Base-by-base conservation (phyloP, 2,329 filamentous ascomycete species). In the Raffaelea ambrosiae region DNA sequence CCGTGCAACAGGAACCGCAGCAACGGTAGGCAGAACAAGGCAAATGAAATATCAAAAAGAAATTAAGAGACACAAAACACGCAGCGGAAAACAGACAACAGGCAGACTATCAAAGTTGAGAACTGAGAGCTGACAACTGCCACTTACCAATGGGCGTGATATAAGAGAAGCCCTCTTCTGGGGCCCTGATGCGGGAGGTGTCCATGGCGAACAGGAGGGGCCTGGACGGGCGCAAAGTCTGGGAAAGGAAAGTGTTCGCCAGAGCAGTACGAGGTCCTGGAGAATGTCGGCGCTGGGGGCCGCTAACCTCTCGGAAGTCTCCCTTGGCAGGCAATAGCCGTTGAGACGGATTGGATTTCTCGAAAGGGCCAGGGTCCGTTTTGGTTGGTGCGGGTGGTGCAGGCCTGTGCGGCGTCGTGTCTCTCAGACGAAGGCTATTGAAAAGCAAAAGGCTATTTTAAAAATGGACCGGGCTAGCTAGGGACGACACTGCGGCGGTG, bases 111-210 rank as follows among this genome's bases (percentile, higher is more conserved):
- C 5, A 38, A 20, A 45, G 4, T n/a, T n/a, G 8, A 21, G n/a
- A 19, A 33, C 11, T 22, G 29, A 20, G 4, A 45, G 16, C 14
- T 19, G 14, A 22, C 14, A n/a, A 38, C 14, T 19, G 20, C 14
- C 8, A 63, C 75, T 72, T 64, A 78, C 76, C 76, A 64, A 78
- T 74, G 63, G 75, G 76, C 58, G 66, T 68, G 55, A 79, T 68
- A 64, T 70, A 74, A 53, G 68, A 70, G 52, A 66, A 64, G 56
- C 64, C 65, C 64, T 68, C 66, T 61, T 61, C 68, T 66, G 66
- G 69, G 66, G 65, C 68, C 61, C 67, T 13, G n/a, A n/a, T n/a
- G n/a, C n/a, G n/a, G 26, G 26, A 13, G 26, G 26, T 13, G 26
- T 29, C 26, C 26, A 29, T 29, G 26, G 26, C 26, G n/a, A n/a